Evolutionary conservation across 2,329 filamentous ascomycete species (phyloP).

Genomic region (Colletotrichum ledebouriae): DNA sequence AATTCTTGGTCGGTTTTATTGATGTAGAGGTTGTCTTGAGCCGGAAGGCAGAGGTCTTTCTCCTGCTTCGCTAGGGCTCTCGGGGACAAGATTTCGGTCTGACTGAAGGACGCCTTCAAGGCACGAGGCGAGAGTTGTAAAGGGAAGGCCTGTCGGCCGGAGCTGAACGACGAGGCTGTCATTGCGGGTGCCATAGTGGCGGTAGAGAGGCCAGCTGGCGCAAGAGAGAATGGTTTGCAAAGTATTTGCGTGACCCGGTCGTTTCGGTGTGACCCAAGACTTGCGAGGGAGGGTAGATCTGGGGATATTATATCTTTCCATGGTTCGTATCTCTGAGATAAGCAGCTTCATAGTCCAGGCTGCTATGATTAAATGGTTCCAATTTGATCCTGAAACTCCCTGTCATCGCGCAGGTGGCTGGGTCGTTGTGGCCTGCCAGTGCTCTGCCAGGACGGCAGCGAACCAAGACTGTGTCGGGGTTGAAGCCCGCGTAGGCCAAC

Average conservation of each 20-base stretch:
- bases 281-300: neutral
- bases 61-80: slow-evolving; percentile 35
- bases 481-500: slow-evolving; percentile 23
- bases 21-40: slow-evolving; percentile 36
- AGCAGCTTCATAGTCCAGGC: neutral
- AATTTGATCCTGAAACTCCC: slow-evolving; percentile 29
- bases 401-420: slow-evolving; percentile 37
- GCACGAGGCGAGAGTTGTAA: slow-evolving; percentile 30
- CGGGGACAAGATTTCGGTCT: slow-evolving; percentile 30
- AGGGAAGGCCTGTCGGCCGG: slow-evolving; percentile 12
- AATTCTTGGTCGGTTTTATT: slow-evolving; percentile 38
- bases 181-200: slow-evolving; percentile 32
- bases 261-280: too few relatives aligned
- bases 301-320: slow-evolving; percentile 27
- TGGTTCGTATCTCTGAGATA: neutral
- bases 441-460: slow-evolving; percentile 14
- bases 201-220: neutral
- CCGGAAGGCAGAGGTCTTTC: slow-evolving; percentile 33
- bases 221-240: slow-evolving; percentile 6
- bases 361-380: neutral
- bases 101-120: slow-evolving; percentile 18
- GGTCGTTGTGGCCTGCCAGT: slow-evolving; percentile 21
- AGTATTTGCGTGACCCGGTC: neutral
- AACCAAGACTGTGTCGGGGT: slow-evolving; percentile 9
- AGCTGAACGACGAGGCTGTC: slow-evolving; percentile 28